Base-by-base conservation (phyloP, 257 asterid species). In the Thymus quinquecostatus region DNA sequence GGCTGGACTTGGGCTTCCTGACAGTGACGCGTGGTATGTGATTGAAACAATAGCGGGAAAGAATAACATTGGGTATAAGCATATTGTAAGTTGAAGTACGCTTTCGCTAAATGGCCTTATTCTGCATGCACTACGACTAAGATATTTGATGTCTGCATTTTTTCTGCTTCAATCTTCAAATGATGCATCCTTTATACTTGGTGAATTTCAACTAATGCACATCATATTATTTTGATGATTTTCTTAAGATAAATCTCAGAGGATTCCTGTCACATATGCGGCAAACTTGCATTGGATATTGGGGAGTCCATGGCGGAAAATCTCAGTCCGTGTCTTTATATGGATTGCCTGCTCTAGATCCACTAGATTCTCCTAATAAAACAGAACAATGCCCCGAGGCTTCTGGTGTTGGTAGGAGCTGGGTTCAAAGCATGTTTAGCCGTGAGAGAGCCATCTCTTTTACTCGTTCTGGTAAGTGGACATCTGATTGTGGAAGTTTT, bases 371-470 rank as follows among this genome's bases (percentile, higher is more conserved):
- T 69, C 80, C 84, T 21, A 79, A 71, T 80, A 86, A 76, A 72
- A 69, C 77, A 45, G 87, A 90, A 70, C 91, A 85, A 83, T 85
- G 92, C 53, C 81, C 96, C 30, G 97, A 92, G 85, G 98, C 86
- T 65, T 78, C 97, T 68, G 94, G 83, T 77, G 88, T 83, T 67
- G 98, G 98, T 74, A 87, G 98, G 79, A 92, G 97, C 82, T 88
- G 98, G 98, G 98, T 92, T n/a, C 98, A 92, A 75, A 92, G 98
- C 88, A 92, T 92, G 98, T 92, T 92, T 84, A 90, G 96, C 86
- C 81, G 96, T 78, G 97, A 90, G 54, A 85, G 90, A 81, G 78
- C 91, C 64, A 75, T 79, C 82, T 86, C 97, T 55, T 92, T 88
- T 68, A 77, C 86, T 77, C 96, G 92, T 49, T 75, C 66, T 67